Conservation (phyloP, 768 basidiomycete genomes). For the Serendipita sp. region DNA sequence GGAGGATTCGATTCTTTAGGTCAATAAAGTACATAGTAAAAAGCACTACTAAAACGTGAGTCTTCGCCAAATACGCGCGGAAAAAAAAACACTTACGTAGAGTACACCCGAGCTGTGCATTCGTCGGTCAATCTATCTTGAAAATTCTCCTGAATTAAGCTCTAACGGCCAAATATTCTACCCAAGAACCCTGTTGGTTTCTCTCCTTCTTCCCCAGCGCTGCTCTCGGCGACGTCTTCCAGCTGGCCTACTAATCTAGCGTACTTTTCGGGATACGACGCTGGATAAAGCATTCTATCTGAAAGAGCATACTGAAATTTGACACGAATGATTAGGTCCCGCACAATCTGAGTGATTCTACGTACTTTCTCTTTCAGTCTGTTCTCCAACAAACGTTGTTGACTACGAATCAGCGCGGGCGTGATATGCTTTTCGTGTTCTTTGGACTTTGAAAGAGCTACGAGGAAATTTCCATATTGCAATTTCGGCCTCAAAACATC, state of each 20-base stretch:
- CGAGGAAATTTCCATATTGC: slow-evolving; percentile 51
- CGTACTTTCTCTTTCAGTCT: slow-evolving; percentile 41
- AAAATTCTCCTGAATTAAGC: too few relatives aligned
- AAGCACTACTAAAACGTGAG: too few relatives aligned
- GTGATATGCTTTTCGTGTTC: slow-evolving; percentile 26
- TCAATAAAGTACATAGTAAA: too few relatives aligned
- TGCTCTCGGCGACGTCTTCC: not conserved
- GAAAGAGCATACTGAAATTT: slow-evolving; percentile 45
- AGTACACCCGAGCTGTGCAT: too few relatives aligned
- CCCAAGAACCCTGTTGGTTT: too few relatives aligned
- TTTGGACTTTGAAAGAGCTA: slow-evolving; percentile 54
- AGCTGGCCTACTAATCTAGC: slow-evolving; percentile 36
- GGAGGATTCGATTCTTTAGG: too few relatives aligned
- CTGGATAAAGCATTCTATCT: slow-evolving; percentile 45
- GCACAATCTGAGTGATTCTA: not conserved
- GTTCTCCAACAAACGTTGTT: slow-evolving; percentile 38
- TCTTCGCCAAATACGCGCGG: too few relatives aligned
- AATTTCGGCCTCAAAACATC: slow-evolving; percentile 68
- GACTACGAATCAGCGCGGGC: slow-evolving; percentile 40
- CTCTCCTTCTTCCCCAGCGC: too few relatives aligned
- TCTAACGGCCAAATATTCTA: too few relatives aligned
- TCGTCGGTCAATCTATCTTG: too few relatives aligned
- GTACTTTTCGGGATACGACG: slow-evolving; percentile 60
- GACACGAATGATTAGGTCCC: not conserved
- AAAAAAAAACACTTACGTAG: too few relatives aligned